These are phyloP conservation scores for Rhododendron ferrugineum DNA, from an alignment of 148 eudicot genomes.

Conservation along the genomic window DNA sequence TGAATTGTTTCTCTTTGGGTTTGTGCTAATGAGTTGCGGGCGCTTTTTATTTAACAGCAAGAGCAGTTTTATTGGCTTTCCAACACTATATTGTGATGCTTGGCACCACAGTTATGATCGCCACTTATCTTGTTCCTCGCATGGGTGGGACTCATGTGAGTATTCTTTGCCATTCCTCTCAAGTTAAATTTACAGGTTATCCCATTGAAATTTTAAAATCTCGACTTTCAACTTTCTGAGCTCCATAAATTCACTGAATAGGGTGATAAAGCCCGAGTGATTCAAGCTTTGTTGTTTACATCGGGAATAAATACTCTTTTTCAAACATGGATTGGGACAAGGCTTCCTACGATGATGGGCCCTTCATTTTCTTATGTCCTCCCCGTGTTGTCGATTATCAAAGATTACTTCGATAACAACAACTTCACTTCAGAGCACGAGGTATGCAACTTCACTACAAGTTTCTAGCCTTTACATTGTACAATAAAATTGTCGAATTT, in stretches of 20 bases:
- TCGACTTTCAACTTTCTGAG: background rate
- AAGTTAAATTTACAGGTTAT: background rate
- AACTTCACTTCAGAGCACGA: slow-evolving; percentile 48
- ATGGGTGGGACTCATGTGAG: slow-evolving; percentile 88
- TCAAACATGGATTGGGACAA: slow-evolving; percentile 75
- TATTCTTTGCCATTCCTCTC: slow-evolving; percentile 1
- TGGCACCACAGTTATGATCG: slow-evolving; percentile 78
- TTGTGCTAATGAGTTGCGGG: background rate
- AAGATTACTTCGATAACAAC: slow-evolving; percentile 27
- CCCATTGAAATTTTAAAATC: background rate
- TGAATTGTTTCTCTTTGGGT: background rate
- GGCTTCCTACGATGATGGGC: slow-evolving; percentile 97
- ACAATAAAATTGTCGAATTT: background rate
- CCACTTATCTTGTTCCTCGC: slow-evolving; percentile 55
- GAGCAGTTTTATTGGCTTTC: slow-evolving; percentile 62
- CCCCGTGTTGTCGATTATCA: slow-evolving; percentile 55
- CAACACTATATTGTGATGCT: slow-evolving; percentile 97
- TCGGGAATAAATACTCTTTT: slow-evolving; percentile 84
- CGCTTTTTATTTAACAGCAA: slow-evolving; percentile 41
- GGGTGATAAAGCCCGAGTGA: slow-evolving; percentile 95
- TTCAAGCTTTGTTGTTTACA: slow-evolving; percentile 74
- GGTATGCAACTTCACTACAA: slow-evolving; percentile 33
- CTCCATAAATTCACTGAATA: slow-evolving; percentile 20
- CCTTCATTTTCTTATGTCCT: slow-evolving; percentile 74
- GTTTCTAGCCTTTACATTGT: background rate